Percentiles rank a stretch among this genome's conserved stretches.
Evolutionary conservation across 257 asterid genomes (phyloP).

Genomic region (Linaria vulgaris): DNA sequence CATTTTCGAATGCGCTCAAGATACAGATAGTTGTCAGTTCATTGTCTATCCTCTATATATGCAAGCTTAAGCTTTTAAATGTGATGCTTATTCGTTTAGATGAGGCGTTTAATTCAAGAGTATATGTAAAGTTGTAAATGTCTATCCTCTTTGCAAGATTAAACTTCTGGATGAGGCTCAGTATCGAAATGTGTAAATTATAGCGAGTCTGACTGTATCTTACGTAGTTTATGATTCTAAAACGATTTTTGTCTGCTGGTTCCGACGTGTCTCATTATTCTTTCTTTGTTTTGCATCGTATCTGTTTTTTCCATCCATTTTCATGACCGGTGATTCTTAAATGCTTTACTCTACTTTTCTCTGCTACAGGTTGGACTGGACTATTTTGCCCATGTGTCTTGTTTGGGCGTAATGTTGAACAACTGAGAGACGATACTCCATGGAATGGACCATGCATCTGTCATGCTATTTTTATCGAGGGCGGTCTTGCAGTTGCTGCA

Average conservation of each 20-base stretch:
- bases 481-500: slow-evolving; percentile 81
- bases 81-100: too few relatives aligned
- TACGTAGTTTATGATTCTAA: background rate
- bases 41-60: too few relatives aligned
- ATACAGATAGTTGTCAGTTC: slow-evolving; percentile 84
- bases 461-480: slow-evolving; percentile 89
- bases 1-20: slow-evolving; percentile 79
- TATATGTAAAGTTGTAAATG: too few relatives aligned
- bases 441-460: slow-evolving; percentile 93
- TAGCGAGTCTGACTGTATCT: background rate
- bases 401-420: slow-evolving; percentile 85
- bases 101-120: too few relatives aligned
- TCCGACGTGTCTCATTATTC: background rate
- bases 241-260: background rate
- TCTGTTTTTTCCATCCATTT: slow-evolving; percentile 9
- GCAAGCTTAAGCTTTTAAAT: too few relatives aligned
- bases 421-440: slow-evolving; percentile 79
- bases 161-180: too few relatives aligned
- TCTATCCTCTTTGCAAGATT: too few relatives aligned
- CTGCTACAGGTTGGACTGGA: slow-evolving; percentile 70
- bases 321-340: slow-evolving; percentile 18
- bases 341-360: slow-evolving; percentile 15
- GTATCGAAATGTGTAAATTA: background rate
- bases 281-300: background rate
- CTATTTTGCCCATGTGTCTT: slow-evolving; percentile 95